Conservation (phyloP, 306 rosid genomes). For the Betula pendula region DNA sequence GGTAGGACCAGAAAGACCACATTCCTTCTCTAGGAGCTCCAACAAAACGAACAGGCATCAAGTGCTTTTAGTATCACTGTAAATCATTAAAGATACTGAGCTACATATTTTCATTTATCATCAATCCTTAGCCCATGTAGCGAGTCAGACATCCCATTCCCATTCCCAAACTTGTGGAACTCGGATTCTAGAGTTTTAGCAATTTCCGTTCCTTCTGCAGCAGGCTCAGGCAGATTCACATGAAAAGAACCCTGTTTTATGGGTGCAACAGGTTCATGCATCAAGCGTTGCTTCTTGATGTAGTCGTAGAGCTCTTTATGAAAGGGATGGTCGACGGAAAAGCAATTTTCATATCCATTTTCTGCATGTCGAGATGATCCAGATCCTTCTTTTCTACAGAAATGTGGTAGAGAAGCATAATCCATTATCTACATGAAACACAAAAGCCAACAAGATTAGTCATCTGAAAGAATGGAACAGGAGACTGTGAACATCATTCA, state of each 20-base stretch:
- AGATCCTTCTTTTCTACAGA: slow-evolving; percentile 77
- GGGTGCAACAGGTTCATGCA: slow-evolving; percentile 40
- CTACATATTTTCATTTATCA: slow-evolving; percentile 22
- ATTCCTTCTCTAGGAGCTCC: slow-evolving; percentile 23
- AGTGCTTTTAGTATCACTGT: slow-evolving; percentile 4
- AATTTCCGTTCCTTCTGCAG: slow-evolving; percentile 50
- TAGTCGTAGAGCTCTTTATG: slow-evolving; percentile 80
- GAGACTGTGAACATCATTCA: background rate
- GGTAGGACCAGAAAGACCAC: slow-evolving; percentile 19
- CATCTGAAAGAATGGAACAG: slow-evolving; percentile 20
- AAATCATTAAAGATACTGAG: slow-evolving; percentile 3
- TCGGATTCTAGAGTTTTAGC: slow-evolving; percentile 68
- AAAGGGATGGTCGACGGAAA: slow-evolving; percentile 77
- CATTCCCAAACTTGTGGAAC: slow-evolving; percentile 51
- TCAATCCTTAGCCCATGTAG: slow-evolving; percentile 45
- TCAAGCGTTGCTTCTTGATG: slow-evolving; percentile 64
- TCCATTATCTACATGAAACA: slow-evolving; percentile 79
- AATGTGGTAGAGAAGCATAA: slow-evolving; percentile 78
- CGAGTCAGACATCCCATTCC: slow-evolving; percentile 43
- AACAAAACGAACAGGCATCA: slow-evolving; percentile 7
- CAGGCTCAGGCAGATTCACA: slow-evolving; percentile 67
- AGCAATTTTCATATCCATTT: slow-evolving; percentile 59
- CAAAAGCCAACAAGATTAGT: slow-evolving; percentile 32
- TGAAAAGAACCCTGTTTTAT: slow-evolving; percentile 85
- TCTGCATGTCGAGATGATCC: slow-evolving; percentile 64